Conservation (phyloP, 2,329 filamentous ascomycete genomes). For the Talaromyces sp. region DNA sequence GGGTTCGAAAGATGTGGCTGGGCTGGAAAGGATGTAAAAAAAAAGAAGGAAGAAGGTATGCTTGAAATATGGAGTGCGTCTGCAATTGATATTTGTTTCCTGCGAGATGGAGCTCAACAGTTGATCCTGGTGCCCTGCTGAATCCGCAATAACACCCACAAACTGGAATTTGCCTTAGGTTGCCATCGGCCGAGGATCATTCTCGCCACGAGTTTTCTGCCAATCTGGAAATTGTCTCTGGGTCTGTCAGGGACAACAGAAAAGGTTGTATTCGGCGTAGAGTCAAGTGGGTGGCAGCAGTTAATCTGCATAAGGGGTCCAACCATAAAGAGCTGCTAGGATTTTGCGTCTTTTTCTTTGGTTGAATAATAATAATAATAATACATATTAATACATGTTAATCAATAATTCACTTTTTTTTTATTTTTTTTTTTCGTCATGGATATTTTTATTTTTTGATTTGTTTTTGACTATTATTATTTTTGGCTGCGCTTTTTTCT, state of each 20-base stretch:
- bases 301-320: constrained; percentile 27
- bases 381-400: too few species aligned
- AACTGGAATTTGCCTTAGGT: constrained; percentile 11
- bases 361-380: background rate
- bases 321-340: constrained; percentile 22
- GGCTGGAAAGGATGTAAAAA: constrained; percentile 9
- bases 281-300: constrained; percentile 30
- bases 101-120: constrained; percentile 1
- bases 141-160: background rate
- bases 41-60: constrained; percentile 4
- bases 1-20: constrained; percentile 12
- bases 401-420: background rate
- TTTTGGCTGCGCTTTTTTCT: constrained; percentile 1
- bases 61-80: constrained; percentile 6
- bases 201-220: constrained; percentile 33
- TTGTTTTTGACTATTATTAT: background rate
- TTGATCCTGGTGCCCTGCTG: constrained; percentile 1
- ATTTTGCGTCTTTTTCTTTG: constrained; percentile 15
- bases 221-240: constrained; percentile 23
- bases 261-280: constrained; percentile 28
- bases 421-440: background rate
- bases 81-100: constrained; percentile 22
- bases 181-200: constrained; percentile 18
- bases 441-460: constrained; percentile 6
- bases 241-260: constrained; percentile 31